Base-by-base conservation (phyloP, 345 rosid genomes). In the Eucalyptus curtisii region DNA sequence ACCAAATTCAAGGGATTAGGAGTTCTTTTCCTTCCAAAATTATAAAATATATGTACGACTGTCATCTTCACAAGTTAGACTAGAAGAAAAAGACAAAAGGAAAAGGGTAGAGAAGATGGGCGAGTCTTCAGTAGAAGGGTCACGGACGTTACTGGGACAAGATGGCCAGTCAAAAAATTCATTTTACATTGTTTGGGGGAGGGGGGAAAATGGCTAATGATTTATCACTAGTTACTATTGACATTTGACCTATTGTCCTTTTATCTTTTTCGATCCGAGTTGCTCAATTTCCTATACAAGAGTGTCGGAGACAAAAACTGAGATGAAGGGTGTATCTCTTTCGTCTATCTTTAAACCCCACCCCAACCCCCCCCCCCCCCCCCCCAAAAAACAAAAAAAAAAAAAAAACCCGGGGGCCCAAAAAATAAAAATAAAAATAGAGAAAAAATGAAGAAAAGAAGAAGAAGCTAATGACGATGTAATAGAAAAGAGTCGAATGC, bases 381-480 rank as follows among this genome's bases (percentile, higher is more conserved):
- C n/a, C n/a, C n/a, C n/a, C n/a, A n/a, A n/a, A n/a, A n/a, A n/a
- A n/a, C n/a, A n/a, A n/a, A n/a, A n/a, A n/a, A n/a, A n/a, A n/a
- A n/a, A n/a, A n/a, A n/a, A n/a, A n/a, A n/a, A n/a, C 3, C 17
- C 15, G 8, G 53, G 20, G 22, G 1, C 8, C 8, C 13, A 5
- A 25, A 57, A 55, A n/a, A n/a, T n/a, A n/a, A n/a, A 25, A 4
- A 57, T 5, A 57, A 10, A n/a, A n/a, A 61, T 30, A 6, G 0
- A 52, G 2, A 7, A 2, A 52, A 19, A 52, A 52, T 7, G 10
- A 24, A 52, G 25, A 20, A 52, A 52, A 52, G 57, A 52, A 50
- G 53, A 61, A 52, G 57, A n/a, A 37, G 45, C 14, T 71, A 71
- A 37, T 19, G 45, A 71, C 2, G 47, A 40, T 40, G 15, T 22